Base-by-base conservation (phyloP, 139 green algal species). In the Coelastrella sp. region DNA sequence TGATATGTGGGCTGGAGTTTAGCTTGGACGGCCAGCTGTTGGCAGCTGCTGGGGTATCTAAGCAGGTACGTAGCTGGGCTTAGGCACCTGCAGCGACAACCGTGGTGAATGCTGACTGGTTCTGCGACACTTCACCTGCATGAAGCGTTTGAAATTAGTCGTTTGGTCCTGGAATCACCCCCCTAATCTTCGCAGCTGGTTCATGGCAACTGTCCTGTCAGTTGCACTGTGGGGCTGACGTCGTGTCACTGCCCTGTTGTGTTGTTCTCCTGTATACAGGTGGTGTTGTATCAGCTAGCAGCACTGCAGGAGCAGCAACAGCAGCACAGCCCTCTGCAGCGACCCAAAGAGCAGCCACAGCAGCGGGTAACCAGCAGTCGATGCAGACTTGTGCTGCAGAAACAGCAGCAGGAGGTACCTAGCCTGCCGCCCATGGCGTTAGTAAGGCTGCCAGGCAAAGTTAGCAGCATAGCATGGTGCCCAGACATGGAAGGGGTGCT, bases 1-100 rank as follows among this genome's bases (percentile, higher is more conserved):
- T 97, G 65, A 90, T 98, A 7, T 96, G 94, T n/a, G 93, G 90
- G 3, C 88, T 98, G 19, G 96, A 97, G 82, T 98, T 97, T 76
- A 94, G 95, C 66, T 64, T 80, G 0, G 87, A 95, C 82, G 94
- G 94, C 5, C 54, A 78, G 60, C 80, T 96, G n/a, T 92, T 98
- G 89, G 96, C 95, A 14, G 94, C 94, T 11, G 96, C 94, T 3
- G 95, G 96, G 54, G 94, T 98, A 23, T 96, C 95, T 54, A 96
- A 96, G 84, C 94, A 94, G 92, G 92, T 94, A 75, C 3, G 32
- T 47, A 47, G 32, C 32, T 47, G 32, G 32, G 32, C 32, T 47
- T 47, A 47, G 32, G 32, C 32, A 47, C 32, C 1, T 47, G 0
- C 32, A 47, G 32, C 32, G 32, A 47, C 32, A 47, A 47, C 32